These are phyloP conservation scores for Phialophora macrospora DNA, from an alignment of 2,329 filamentous ascomycete genomes.

Conservation along the genomic window DNA sequence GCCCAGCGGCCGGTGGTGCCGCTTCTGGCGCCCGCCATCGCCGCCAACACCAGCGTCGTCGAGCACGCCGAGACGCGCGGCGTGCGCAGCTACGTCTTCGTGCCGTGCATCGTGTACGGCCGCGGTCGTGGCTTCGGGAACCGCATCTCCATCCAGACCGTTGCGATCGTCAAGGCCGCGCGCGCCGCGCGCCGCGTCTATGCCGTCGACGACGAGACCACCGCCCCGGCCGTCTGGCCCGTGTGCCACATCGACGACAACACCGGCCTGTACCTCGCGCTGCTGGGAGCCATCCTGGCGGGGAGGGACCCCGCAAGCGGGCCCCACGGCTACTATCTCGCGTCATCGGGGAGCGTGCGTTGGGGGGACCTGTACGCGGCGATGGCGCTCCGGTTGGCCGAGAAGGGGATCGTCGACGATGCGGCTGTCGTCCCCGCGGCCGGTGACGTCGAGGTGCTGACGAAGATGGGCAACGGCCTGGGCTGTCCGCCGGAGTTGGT, in stretches of 20 bases:
- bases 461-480: conserved; percentile 51
- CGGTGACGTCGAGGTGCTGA: conserved; percentile 42
- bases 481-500: conserved; percentile 47
- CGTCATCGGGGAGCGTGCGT: conserved; percentile 53
- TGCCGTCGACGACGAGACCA: conserved; percentile 47
- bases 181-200: conserved; percentile 50
- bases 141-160: conserved; percentile 58
- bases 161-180: conserved; percentile 55
- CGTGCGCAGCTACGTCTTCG: conserved; percentile 59
- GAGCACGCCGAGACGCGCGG: conserved; percentile 51
- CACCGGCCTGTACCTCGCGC: conserved; percentile 52
- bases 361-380: conserved; percentile 59
- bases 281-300: conserved; percentile 53
- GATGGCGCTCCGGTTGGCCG: conserved; percentile 51
- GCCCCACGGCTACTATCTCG: conserved; percentile 58
- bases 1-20: conserved; percentile 39
- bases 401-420: conserved; percentile 49
- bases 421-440: conserved; percentile 47
- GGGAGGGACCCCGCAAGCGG: conserved; percentile 47
- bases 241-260: conserved; percentile 60
- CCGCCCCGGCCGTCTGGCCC: conserved; percentile 54
- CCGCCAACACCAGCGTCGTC: conserved; percentile 52
- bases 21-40: conserved; percentile 43
- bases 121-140: conserved; percentile 58
- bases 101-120: conserved; percentile 61